A percentile compares a stretch with the other conserved stretches of the same genome.
phyloP scores from a whole-genome alignment of 83 land plant species.

The Diphasiastrum complanatum region DNA sequence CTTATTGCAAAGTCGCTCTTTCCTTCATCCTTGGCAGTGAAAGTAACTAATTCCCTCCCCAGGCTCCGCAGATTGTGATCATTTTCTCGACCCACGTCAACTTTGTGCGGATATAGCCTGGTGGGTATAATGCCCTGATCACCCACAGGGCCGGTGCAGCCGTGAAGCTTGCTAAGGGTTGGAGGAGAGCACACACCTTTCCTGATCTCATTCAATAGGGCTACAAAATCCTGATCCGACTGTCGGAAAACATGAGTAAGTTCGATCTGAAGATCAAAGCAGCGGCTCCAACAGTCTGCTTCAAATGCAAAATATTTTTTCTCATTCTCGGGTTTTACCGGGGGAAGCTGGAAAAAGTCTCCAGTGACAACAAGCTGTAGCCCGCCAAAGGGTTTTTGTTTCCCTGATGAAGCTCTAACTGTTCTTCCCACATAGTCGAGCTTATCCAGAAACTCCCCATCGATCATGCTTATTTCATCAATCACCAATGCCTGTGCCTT shows the following conservation, averaged over 20 bases:
- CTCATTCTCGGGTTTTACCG: slow-evolving; percentile 36
- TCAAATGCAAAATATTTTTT: slow-evolving; percentile 57
- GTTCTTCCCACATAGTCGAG: slow-evolving; percentile 50
- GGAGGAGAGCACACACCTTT: slow-evolving; percentile 36
- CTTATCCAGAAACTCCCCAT: slow-evolving; percentile 18
- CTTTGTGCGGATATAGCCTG: slow-evolving; percentile 49
- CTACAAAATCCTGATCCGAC: slow-evolving; percentile 38
- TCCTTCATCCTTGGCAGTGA: slow-evolving; percentile 46
- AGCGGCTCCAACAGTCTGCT: slow-evolving; percentile 67
- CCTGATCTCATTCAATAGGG: slow-evolving; percentile 55
- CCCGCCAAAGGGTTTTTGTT: slow-evolving; percentile 51
- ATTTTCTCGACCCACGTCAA: slow-evolving; percentile 51
- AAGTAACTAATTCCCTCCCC: slow-evolving; percentile 19
- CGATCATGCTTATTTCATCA: slow-evolving; percentile 21
- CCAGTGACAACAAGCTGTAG: slow-evolving; percentile 67
- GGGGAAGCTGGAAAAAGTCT: slow-evolving; percentile 76
- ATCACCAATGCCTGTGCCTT: slow-evolving; percentile 6
- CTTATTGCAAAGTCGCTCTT: slow-evolving; percentile 9
- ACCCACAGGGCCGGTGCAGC: slow-evolving; percentile 24
- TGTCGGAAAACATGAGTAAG: slow-evolving; percentile 58
- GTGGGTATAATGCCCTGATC: slow-evolving; percentile 25
- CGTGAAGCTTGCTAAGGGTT: slow-evolving; percentile 23
- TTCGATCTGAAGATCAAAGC: slow-evolving; percentile 60
- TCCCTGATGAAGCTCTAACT: slow-evolving; percentile 12
- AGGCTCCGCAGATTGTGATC: slow-evolving; percentile 39